phyloP scores from a whole-genome alignment of 2,329 filamentous ascomycete species.

The Tolypocladium tropicale region DNA sequence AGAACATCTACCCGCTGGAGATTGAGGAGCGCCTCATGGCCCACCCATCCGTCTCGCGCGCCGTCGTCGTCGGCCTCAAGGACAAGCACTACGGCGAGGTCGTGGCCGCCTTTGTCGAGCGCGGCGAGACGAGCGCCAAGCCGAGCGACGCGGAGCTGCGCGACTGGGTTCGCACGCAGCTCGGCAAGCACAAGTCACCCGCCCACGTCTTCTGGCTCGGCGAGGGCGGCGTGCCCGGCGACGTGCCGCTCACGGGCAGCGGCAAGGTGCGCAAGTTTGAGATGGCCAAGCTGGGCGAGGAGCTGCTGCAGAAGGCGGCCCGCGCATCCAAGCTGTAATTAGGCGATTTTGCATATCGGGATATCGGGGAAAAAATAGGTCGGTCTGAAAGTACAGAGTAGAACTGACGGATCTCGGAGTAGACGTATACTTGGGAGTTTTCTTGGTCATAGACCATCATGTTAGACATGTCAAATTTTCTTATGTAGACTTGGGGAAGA shows the following conservation, averaged over 20 bases:
- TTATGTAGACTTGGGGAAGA: too few species aligned
- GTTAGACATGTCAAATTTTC: too few species aligned
- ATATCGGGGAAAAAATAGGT: too few species aligned
- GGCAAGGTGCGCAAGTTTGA: constrained; percentile 62
- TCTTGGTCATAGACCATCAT: too few species aligned
- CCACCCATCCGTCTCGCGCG: constrained; percentile 51
- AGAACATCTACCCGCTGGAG: constrained; percentile 66
- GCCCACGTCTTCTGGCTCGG: constrained; percentile 70
- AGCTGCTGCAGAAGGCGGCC: constrained; percentile 39
- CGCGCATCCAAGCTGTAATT: constrained; percentile 33
- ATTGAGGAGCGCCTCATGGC: constrained; percentile 63
- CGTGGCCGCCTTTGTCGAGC: constrained; percentile 53
- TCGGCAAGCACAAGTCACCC: constrained; percentile 61
- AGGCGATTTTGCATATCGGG: not conserved
- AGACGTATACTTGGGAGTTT: too few species aligned
- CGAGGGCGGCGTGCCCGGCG: constrained; percentile 40
- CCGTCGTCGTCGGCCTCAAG: constrained; percentile 60
- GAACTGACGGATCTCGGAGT: not conserved
- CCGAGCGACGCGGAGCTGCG: constrained; percentile 45
- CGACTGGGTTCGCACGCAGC: constrained; percentile 49
- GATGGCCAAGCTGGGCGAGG: constrained; percentile 45
- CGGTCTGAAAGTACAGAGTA: too few species aligned
- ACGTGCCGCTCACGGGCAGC: constrained; percentile 58
- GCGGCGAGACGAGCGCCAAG: constrained; percentile 21
- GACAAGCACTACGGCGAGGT: constrained; percentile 66